phyloP scores from a whole-genome alignment of 2,329 filamentous ascomycete genomes.

The Eutypella sp. region DNA sequence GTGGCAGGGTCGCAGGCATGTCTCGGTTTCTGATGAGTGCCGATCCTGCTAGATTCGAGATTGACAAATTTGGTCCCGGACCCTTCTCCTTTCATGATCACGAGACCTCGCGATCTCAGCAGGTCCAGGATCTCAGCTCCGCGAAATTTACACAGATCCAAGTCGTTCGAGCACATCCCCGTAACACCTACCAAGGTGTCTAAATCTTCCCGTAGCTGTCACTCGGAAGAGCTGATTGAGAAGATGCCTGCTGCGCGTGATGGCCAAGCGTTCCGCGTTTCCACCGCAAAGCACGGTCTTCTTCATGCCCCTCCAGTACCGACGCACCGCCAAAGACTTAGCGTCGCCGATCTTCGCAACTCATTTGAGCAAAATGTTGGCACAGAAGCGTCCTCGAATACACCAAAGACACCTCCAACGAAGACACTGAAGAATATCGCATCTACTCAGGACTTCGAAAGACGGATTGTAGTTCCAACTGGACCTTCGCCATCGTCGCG shows the following conservation, averaged over 20 bases:
- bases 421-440: background rate
- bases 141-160: constrained; percentile 5
- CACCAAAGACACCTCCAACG: background rate
- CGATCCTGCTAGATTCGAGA: constrained; percentile 8
- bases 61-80: constrained; percentile 2
- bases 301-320: background rate
- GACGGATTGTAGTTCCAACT: constrained; percentile 2
- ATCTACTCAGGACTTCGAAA: constrained; percentile 1
- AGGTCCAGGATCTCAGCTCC: constrained; percentile 1
- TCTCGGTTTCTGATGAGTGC: constrained; percentile 1
- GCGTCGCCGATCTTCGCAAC: constrained; percentile 30
- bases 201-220: background rate
- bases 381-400: background rate
- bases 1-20: background rate
- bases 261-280: background rate
- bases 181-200: background rate
- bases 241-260: background rate
- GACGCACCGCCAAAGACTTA: constrained; percentile 15
- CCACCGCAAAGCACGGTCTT: background rate
- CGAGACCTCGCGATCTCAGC: background rate
- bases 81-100: background rate
- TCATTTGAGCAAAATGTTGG: constrained; percentile 24
- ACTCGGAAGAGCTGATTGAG: background rate
- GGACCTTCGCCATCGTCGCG: background rate
- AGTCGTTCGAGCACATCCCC: background rate